phyloP scores from a whole-genome alignment of 1,284 basidiomycete genomes.

The Microbotryum lychnidis-dioicae region DNA sequence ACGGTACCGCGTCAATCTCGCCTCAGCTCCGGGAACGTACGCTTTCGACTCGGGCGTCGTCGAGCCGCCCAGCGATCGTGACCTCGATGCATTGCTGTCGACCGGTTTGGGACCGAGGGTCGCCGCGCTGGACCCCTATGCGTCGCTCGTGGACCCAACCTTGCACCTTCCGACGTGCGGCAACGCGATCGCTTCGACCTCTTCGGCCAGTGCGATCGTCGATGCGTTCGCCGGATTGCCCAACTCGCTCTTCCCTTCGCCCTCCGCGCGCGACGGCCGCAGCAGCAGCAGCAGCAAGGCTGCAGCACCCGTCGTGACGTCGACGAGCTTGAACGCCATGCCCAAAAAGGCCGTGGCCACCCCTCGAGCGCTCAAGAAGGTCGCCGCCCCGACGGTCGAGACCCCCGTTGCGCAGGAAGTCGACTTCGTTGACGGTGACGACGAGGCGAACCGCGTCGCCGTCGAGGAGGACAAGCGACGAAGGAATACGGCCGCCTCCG shows the following conservation, averaged over 20 bases:
- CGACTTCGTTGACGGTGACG: slow-evolving; percentile 17
- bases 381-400: slow-evolving; percentile 2
- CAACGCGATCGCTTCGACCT: neutral
- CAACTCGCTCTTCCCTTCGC: no score
- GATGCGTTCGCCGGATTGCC: no score
- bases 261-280: no score
- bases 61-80: neutral
- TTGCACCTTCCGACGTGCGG: slow-evolving; percentile 14
- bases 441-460: slow-evolving; percentile 25
- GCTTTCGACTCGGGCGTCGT: neutral
- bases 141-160: slow-evolving; percentile 23
- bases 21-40: neutral
- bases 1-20: neutral
- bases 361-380: neutral
- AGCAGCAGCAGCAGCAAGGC: no score
- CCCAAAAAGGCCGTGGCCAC: slow-evolving; percentile 3
- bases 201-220: neutral
- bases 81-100: slow-evolving; percentile 3
- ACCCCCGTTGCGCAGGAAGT: slow-evolving; percentile 11
- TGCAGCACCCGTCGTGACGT: no score
- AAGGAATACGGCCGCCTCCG: slow-evolving; percentile 86
- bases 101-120: neutral
- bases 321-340: neutral
- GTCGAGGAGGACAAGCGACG: slow-evolving; percentile 79
- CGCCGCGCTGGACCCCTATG: neutral